A percentile compares a stretch with the other conserved stretches of the same genome.
Evolutionary conservation across 1,139 yeast genomes (phyloP).

Genomic region (Petasospora rhodanensis): DNA sequence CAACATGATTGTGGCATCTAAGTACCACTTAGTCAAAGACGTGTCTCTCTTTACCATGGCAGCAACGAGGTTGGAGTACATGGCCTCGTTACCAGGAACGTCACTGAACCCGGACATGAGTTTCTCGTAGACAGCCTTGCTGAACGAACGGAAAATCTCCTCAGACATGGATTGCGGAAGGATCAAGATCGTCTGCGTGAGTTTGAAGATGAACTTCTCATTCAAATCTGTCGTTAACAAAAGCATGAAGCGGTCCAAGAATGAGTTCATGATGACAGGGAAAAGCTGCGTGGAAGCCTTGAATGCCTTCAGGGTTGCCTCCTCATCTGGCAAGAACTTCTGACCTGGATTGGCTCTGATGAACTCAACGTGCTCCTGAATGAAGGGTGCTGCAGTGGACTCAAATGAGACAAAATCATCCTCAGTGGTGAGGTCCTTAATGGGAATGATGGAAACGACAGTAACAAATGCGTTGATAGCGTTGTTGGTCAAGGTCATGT

Average conservation of each 20-base stretch:
- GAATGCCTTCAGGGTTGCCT: constrained; percentile 52
- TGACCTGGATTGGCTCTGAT: constrained; percentile 34
- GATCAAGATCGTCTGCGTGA: constrained; percentile 64
- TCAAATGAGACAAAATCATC: constrained; percentile 55
- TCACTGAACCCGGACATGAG: constrained; percentile 54
- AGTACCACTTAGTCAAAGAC: constrained; percentile 32
- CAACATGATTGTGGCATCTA: constrained; percentile 26
- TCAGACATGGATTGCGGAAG: constrained; percentile 69
- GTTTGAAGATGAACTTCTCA: constrained; percentile 37
- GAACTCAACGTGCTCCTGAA: constrained; percentile 56
- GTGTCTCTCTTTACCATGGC: constrained; percentile 44
- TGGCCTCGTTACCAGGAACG: constrained; percentile 60
- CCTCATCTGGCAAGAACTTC: constrained; percentile 35
- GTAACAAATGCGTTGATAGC: constrained; percentile 70
- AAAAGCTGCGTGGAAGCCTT: constrained; percentile 74
- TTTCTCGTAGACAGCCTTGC: constrained; percentile 42
- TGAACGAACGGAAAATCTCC: constrained; percentile 42
- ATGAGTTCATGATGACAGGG: constrained; percentile 51
- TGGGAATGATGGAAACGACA: constrained; percentile 69
- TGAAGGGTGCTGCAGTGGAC: constrained; percentile 41
- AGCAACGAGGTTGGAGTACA: constrained; percentile 27
- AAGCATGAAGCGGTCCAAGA: constrained; percentile 57
- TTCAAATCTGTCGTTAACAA: constrained; percentile 72
- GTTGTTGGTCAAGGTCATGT: constrained; percentile 65
- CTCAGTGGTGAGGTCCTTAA: constrained; percentile 44